Conservation (phyloP, 768 basidiomycete species). For the Clavaria fumosa region DNA sequence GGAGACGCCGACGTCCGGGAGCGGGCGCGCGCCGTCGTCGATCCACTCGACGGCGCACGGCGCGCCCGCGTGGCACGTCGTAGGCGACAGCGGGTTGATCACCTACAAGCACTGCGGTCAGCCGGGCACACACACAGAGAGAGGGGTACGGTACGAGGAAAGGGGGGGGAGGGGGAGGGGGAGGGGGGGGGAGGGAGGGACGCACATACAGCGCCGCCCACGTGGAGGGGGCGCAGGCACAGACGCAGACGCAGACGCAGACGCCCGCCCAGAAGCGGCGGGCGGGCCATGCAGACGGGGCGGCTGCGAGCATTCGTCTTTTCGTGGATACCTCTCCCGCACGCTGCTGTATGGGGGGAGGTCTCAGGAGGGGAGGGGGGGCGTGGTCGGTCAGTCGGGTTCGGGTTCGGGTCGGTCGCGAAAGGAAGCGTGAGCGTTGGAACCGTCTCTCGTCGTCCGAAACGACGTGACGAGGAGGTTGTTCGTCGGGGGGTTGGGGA, state of each 20-base stretch:
- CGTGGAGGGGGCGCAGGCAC: conserved; percentile 19
- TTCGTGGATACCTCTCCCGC: too few relatives aligned
- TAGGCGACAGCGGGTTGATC: conserved; percentile 26
- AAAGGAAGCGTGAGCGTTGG: too few relatives aligned
- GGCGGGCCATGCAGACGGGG: too few relatives aligned
- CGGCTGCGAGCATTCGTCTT: too few relatives aligned
- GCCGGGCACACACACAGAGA: neutral
- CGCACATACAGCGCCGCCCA: conserved; percentile 25
- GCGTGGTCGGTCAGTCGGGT: too few relatives aligned
- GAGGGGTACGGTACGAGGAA: neutral
- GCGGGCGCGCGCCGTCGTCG: conserved; percentile 42
- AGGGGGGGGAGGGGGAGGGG: neutral
- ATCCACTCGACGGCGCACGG: conserved; percentile 43
- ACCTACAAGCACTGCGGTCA: conserved; percentile 21
- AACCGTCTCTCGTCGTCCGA: too few relatives aligned
- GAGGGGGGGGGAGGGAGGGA: too few relatives aligned
- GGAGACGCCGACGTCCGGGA: conserved; percentile 34
- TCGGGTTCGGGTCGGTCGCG: too few relatives aligned
- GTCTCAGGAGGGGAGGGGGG: too few relatives aligned
- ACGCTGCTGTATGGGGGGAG: too few relatives aligned
- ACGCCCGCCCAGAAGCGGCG: conserved; percentile 5
- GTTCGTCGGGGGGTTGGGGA: too few relatives aligned
- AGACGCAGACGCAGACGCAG: conserved; percentile 15
- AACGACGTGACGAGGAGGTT: too few relatives aligned
- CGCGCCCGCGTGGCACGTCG: conserved; percentile 37